phyloP scores from a whole-genome alignment of 306 rosid species.

The Geum urbanum region DNA sequence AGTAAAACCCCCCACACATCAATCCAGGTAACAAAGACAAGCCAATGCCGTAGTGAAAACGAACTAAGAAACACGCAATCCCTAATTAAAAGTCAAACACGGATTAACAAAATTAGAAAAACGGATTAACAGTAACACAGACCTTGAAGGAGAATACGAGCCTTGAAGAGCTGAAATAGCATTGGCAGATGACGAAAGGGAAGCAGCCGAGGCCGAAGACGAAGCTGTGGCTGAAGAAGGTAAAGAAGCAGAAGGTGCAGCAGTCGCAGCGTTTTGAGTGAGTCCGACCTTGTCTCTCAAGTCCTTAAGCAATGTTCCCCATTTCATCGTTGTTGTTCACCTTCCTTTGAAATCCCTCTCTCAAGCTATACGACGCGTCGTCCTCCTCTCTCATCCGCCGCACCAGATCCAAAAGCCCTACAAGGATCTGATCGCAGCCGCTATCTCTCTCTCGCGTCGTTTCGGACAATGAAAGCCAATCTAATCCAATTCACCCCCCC shows the following conservation, averaged over 20 bases:
- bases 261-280: slow-evolving; percentile 46
- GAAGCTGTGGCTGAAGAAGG: slow-evolving; percentile 25
- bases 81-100: not conserved
- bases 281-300: slow-evolving; percentile 98
- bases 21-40: slow-evolving; percentile 9
- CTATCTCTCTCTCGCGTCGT: too few relatives aligned
- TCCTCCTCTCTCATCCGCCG: slow-evolving; percentile 63
- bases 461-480: too few relatives aligned
- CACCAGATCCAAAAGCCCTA: slow-evolving; percentile 64
- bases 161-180: slow-evolving; percentile 50
- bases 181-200: slow-evolving; percentile 39
- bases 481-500: not conserved
- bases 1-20: slow-evolving; percentile 14
- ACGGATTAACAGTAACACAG: not conserved
- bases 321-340: slow-evolving; percentile 87
- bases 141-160: slow-evolving; percentile 75
- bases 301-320: slow-evolving; percentile 97
- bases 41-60: slow-evolving; percentile 34
- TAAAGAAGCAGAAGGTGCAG: slow-evolving; percentile 39
- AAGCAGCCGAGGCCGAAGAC: slow-evolving; percentile 29
- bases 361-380: slow-evolving; percentile 34
- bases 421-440: slow-evolving; percentile 39
- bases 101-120: not conserved
- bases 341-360: slow-evolving; percentile 39
- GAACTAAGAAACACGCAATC: slow-evolving; percentile 8